Conservation (phyloP, 805 yeast genomes). For the Brettanomyces sp. region DNA sequence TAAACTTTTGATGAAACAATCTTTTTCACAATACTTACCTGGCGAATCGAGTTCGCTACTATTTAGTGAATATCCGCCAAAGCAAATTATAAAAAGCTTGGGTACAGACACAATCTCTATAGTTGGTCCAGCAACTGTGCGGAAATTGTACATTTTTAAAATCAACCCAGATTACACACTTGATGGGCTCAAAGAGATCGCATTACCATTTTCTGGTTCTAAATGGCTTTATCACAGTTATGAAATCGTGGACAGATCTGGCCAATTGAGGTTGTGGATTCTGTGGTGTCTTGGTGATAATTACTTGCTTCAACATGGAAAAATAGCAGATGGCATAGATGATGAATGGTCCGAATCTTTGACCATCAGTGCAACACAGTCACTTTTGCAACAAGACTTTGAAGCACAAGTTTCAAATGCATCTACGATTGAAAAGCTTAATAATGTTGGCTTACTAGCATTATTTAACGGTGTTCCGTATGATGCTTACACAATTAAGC, state of each 20-base stretch:
- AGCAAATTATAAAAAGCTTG: conserved; percentile 8
- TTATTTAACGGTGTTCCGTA: conserved; percentile 43
- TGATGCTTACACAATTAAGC: conserved; percentile 36
- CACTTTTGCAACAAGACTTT: conserved; percentile 7
- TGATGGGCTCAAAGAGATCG: conserved; percentile 6
- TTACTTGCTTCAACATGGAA: conserved; percentile 13
- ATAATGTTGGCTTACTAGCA: conserved; percentile 32
- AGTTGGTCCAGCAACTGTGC: conserved; percentile 19
- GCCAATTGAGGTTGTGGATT: conserved; percentile 12
- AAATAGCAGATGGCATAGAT: conserved; percentile 4
- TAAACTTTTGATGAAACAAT: conserved; percentile 11
- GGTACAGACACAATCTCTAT: conserved; percentile 10
- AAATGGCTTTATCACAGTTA: conserved; percentile 21
- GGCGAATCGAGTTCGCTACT: conserved; percentile 11
- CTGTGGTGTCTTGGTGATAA: conserved; percentile 18
- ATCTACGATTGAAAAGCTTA: conserved; percentile 8
- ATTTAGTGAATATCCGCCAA: conserved; percentile 13
- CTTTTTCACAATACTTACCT: conserved; percentile 16
- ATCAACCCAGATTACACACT: conserved; percentile 7
- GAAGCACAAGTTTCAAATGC: conserved; percentile 5
- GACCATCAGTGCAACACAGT: conserved; percentile 4
- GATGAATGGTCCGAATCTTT: conserved; percentile 10
- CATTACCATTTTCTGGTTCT: conserved; percentile 9
- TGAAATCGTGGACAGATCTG: conserved; percentile 4
- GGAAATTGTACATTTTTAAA: conserved; percentile 14